phyloP scores from a whole-genome alignment of 192 early-diverging fungal species.

The Pilaira anomala region DNA sequence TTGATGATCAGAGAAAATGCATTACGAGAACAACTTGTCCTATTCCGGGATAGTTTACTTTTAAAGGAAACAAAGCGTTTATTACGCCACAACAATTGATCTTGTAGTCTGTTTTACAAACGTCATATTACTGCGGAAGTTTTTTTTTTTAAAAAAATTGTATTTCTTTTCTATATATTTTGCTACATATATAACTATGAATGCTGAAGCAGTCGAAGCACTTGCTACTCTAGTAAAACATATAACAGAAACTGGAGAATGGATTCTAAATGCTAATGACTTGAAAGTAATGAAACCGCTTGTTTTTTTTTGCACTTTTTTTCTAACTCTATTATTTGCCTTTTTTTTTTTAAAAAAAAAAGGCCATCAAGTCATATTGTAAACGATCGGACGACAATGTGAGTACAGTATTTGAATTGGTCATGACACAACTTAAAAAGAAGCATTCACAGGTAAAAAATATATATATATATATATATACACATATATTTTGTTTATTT shows the following conservation, averaged over 20 bases:
- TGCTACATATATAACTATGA: constrained; percentile 18
- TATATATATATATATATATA: neutral
- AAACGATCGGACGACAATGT: constrained; percentile 44
- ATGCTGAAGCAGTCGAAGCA: constrained; percentile 37
- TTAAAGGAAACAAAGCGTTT: no score
- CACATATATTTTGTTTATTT: neutral
- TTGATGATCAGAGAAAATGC: no score
- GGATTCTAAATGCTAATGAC: constrained; percentile 20
- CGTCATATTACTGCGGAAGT: neutral
- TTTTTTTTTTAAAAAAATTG: neutral
- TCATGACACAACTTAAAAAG: constrained; percentile 44
- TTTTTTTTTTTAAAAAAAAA: neutral
- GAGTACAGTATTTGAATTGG: constrained; percentile 35
- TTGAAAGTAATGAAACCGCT: constrained; percentile 17
- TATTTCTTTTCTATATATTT: neutral
- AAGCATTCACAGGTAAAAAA: constrained; percentile 48
- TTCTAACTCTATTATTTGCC: neutral
- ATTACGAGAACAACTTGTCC: no score
- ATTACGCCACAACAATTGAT: no score
- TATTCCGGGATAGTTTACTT: no score
- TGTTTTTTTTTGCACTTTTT: neutral
- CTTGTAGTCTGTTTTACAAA: no score
- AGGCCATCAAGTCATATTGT: constrained; percentile 46
- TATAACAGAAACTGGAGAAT: constrained; percentile 36
- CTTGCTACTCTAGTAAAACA: constrained; percentile 18